These are phyloP conservation scores for Penicillium waksmanii DNA, from an alignment of 495 filamentous ascomycete species.

Conservation along the genomic window DNA sequence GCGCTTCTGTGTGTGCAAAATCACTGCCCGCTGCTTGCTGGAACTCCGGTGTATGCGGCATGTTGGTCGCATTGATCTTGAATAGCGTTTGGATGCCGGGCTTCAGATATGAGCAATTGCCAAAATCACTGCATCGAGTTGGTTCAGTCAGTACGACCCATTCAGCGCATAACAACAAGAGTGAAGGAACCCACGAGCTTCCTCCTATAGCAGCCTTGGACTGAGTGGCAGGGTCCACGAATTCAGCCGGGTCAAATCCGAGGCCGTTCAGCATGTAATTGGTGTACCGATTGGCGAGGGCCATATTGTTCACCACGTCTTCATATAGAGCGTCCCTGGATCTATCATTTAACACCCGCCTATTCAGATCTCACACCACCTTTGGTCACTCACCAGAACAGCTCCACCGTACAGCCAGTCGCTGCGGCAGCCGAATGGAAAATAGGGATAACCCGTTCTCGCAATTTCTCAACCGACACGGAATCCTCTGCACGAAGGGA, in stretches of 20 bases:
- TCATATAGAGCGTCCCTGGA: slow-evolving; percentile 41
- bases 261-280: slow-evolving; percentile 47
- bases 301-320: slow-evolving; percentile 56
- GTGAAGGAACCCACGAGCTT: slow-evolving; percentile 14
- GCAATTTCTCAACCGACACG: slow-evolving; percentile 38
- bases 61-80: slow-evolving; percentile 50
- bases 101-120: slow-evolving; percentile 20
- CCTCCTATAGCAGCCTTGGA: neutral
- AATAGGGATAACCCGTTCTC: slow-evolving; percentile 40
- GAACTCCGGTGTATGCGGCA: slow-evolving; percentile 29
- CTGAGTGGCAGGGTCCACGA: slow-evolving; percentile 4
- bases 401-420: slow-evolving; percentile 53
- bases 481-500: slow-evolving; percentile 26
- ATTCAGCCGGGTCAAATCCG: slow-evolving; percentile 2
- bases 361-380: neutral
- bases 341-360: neutral
- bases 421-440: slow-evolving; percentile 58
- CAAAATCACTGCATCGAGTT: slow-evolving; percentile 16
- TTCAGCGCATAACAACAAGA: neutral
- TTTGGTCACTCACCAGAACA: slow-evolving; percentile 29
- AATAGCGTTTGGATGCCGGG: slow-evolving; percentile 42
- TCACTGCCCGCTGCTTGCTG: slow-evolving; percentile 45
- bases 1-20: slow-evolving; percentile 48
- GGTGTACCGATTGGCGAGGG: slow-evolving; percentile 47
- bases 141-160: neutral